Conservation (phyloP, 257 asterid species). For the Pogostemon cablin region DNA sequence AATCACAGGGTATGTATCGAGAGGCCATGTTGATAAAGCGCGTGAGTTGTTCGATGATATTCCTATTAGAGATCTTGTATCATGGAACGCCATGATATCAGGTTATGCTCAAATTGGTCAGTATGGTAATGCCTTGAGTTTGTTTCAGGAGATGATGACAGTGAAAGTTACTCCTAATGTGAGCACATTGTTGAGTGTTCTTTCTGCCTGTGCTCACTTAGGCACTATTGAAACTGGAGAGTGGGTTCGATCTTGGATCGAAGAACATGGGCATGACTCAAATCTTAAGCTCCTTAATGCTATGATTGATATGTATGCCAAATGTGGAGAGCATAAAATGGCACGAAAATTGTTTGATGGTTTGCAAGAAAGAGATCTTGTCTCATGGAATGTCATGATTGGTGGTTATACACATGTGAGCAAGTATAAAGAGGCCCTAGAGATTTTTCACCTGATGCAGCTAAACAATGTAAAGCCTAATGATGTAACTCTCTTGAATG, state of each 20-base stretch:
- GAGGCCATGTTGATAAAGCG: constrained; percentile 44
- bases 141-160: constrained; percentile 47
- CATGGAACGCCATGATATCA: constrained; percentile 55
- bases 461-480: constrained; percentile 39
- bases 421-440: constrained; percentile 41
- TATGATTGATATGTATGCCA: constrained; percentile 57
- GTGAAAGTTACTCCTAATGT: constrained; percentile 37
- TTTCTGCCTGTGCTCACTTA: constrained; percentile 45
- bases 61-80: constrained; percentile 47
- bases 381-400: constrained; percentile 60
- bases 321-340: constrained; percentile 43
- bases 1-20: constrained; percentile 45
- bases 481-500: constrained; percentile 46
- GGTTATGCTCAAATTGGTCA: constrained; percentile 47
- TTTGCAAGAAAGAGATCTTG: constrained; percentile 38
- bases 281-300: constrained; percentile 48
- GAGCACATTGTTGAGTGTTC: constrained; percentile 48
- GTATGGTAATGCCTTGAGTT: constrained; percentile 42
- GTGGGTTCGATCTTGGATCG: constrained; percentile 42
- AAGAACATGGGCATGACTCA: constrained; percentile 38
- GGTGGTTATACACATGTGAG: constrained; percentile 50
- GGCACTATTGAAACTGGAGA: constrained; percentile 40
- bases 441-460: constrained; percentile 40
- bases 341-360: constrained; percentile 42
- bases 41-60: constrained; percentile 42